Percentiles rank a stretch among this genome's conserved stretches.
Evolutionary conservation across 768 basidiomycete species (phyloP).

Genomic region (Leccinum sublutescens): DNA sequence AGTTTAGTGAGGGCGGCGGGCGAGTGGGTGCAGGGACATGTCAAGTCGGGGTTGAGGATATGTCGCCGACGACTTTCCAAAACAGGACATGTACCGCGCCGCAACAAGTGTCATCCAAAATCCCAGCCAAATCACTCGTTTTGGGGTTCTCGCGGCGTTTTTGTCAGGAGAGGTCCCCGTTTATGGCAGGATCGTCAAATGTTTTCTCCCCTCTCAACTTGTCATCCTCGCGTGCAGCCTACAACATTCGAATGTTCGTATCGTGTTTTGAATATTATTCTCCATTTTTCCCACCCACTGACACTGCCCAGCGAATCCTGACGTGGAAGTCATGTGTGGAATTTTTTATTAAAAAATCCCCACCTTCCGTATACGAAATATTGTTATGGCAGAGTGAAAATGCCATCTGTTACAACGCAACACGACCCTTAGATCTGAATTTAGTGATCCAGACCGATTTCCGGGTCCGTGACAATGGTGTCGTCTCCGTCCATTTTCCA

Average conservation of each 20-base stretch:
- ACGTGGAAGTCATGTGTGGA: slow-evolving; percentile 32
- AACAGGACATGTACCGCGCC: slow-evolving; percentile 22
- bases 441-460: slow-evolving; percentile 53
- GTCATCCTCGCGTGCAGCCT: neutral
- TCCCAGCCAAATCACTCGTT: slow-evolving; percentile 21
- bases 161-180: slow-evolving; percentile 19
- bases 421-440: slow-evolving; percentile 74
- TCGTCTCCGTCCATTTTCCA: slow-evolving; percentile 39
- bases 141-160: slow-evolving; percentile 26
- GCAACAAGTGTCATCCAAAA: slow-evolving; percentile 18
- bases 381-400: slow-evolving; percentile 40
- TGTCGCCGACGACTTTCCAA: slow-evolving; percentile 31
- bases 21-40: slow-evolving; percentile 16
- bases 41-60: slow-evolving; percentile 17
- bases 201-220: neutral
- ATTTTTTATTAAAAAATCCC: slow-evolving; percentile 43
- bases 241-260: neutral
- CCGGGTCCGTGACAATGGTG: slow-evolving; percentile 42
- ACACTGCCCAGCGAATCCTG: slow-evolving; percentile 24
- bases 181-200: slow-evolving; percentile 31
- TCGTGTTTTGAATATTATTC: slow-evolving; percentile 9
- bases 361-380: slow-evolving; percentile 42
- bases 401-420: slow-evolving; percentile 48
- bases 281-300: slow-evolving; percentile 21
- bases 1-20: slow-evolving; percentile 19